phyloP scores from a whole-genome alignment of 208 protist species.

The Leptomonas pyrrhocoris region DNA sequence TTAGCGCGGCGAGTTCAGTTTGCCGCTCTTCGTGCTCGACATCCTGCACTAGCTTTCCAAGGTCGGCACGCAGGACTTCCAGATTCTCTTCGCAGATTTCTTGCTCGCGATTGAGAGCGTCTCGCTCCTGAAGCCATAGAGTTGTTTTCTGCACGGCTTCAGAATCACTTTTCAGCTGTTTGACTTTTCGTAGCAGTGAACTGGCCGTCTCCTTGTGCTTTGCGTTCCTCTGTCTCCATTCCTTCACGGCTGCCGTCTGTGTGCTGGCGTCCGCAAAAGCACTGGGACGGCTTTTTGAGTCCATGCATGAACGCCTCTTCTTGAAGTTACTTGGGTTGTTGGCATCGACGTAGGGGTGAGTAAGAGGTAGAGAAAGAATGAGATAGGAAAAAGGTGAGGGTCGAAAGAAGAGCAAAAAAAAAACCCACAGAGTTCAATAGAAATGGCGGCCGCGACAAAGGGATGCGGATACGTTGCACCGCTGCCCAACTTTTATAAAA shows the following conservation, averaged over 20 bases:
- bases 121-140: conserved; percentile 42
- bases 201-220: conserved; percentile 28
- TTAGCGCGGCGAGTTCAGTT: conserved; percentile 19
- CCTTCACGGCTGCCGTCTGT: conserved; percentile 46
- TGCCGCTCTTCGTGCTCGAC: background rate
- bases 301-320: background rate
- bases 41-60: background rate
- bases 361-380: too few species aligned
- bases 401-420: background rate
- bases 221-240: conserved; percentile 42
- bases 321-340: background rate
- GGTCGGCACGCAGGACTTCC: background rate
- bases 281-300: conserved; percentile 6
- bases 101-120: conserved; percentile 33
- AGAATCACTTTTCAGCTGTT: conserved; percentile 39
- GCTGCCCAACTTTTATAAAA: too few species aligned
- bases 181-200: conserved; percentile 38
- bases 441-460: too few species aligned
- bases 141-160: conserved; percentile 17
- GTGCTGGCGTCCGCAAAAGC: conserved; percentile 35
- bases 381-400: background rate
- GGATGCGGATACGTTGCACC: too few species aligned
- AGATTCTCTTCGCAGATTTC: conserved; percentile 25
- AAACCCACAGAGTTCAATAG: background rate
- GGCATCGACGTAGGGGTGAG: too few species aligned